Evolutionary conservation across 345 rosid species (phyloP).

Genomic region (Luvunga scandens): DNA sequence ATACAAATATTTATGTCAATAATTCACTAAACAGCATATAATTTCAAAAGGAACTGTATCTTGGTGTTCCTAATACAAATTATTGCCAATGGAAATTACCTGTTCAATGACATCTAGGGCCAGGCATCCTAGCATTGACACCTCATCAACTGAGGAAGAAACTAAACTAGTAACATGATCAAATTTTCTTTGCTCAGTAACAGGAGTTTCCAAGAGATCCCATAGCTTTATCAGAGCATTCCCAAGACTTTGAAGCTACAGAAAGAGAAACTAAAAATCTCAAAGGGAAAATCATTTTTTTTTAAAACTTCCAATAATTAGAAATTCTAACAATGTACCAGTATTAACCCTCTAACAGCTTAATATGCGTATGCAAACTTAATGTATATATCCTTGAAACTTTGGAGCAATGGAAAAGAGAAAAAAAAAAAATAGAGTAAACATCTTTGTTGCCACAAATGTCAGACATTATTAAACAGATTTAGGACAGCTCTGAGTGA

Average conservation of each 20-base stretch:
- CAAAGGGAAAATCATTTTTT: neutral
- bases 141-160: constrained; percentile 47
- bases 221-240: constrained; percentile 59
- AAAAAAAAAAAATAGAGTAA: neutral
- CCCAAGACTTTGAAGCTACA: constrained; percentile 75
- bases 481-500: neutral
- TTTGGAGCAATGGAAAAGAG: neutral
- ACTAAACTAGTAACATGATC: constrained; percentile 46
- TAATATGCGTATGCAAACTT: neutral
- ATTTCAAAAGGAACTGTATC: neutral
- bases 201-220: constrained; percentile 70
- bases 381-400: neutral
- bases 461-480: neutral
- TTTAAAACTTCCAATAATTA: neutral
- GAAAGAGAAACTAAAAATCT: constrained; percentile 14
- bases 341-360: neutral
- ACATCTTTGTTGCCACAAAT: neutral
- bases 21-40: neutral
- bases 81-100: constrained; percentile 38
- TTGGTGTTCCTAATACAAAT: constrained; percentile 2
- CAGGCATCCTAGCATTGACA: constrained; percentile 54
- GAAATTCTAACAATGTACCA: neutral
- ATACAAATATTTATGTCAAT: constrained; percentile 1
- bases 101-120: constrained; percentile 63
- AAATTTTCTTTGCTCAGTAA: constrained; percentile 53